Percentiles rank a stretch among this genome's conserved stretches.
Evolutionary conservation across 2,329 filamentous ascomycete species (phyloP).

Genomic region (Neocatenulostroma microsporum): DNA sequence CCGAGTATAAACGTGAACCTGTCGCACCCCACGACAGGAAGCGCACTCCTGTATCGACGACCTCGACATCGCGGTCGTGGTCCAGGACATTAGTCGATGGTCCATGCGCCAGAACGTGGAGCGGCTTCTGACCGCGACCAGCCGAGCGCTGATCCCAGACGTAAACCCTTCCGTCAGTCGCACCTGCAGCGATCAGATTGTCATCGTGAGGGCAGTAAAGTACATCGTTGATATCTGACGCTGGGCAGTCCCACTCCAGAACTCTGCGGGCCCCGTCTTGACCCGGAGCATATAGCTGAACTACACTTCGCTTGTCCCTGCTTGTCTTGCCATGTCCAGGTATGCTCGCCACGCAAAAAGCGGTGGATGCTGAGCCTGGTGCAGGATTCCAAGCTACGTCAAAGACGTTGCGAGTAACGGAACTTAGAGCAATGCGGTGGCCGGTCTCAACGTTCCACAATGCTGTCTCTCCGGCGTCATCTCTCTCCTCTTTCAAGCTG

Average conservation of each 20-base stretch:
- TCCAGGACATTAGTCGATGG: conserved; percentile 43
- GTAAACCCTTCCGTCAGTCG: conserved; percentile 53
- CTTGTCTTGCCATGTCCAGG: conserved; percentile 30
- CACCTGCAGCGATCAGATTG: conserved; percentile 50
- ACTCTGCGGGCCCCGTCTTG: conserved; percentile 27
- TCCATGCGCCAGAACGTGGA: conserved; percentile 47
- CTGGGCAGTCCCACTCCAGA: conserved; percentile 49
- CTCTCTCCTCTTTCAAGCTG: conserved; percentile 30
- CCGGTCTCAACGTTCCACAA: conserved; percentile 46
- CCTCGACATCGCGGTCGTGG: conserved; percentile 38
- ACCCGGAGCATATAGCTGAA: conserved; percentile 46
- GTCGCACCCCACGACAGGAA: conserved; percentile 51
- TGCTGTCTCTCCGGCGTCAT: conserved; percentile 45
- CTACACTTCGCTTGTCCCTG: conserved; percentile 39
- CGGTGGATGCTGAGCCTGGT: conserved; percentile 27
- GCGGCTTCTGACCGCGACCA: conserved; percentile 31
- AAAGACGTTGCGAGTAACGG: conserved; percentile 48
- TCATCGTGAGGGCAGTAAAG: conserved; percentile 40
- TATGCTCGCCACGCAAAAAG: conserved; percentile 49
- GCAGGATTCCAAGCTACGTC: conserved; percentile 51
- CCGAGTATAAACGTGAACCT: conserved; percentile 48
- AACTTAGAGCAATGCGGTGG: conserved; percentile 35
- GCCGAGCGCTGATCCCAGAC: conserved; percentile 50
- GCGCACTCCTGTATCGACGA: conserved; percentile 50
- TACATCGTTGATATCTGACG: conserved; percentile 55